Percentiles rank a stretch among this genome's conserved stretches.
These are phyloP conservation scores for Saccharomycopsis fodiens DNA, from an alignment of 805 yeast species.

Conservation along the genomic window DNA sequence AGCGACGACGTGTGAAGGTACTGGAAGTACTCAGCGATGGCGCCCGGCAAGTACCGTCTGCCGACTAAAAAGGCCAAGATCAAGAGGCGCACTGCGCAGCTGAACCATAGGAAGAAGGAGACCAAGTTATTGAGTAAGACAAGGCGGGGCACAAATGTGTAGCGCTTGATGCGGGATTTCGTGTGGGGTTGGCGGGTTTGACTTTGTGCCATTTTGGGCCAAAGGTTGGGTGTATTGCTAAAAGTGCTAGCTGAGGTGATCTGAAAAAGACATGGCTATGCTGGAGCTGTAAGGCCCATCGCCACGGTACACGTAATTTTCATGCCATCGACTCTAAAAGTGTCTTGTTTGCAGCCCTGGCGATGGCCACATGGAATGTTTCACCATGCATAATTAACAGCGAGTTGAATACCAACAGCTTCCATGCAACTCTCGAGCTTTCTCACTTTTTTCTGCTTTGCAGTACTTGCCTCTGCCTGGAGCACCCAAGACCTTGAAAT, in stretches of 20 bases:
- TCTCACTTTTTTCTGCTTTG: neutral
- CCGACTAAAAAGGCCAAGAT: conserved; percentile 60
- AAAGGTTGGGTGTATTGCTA: no score
- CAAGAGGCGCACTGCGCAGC: conserved; percentile 40
- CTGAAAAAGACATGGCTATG: no score
- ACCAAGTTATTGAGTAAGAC: conserved; percentile 24
- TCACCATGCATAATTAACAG: no score
- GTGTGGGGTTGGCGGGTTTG: neutral
- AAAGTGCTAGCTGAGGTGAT: no score
- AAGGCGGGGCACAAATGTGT: conserved; percentile 5
- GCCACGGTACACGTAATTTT: no score
- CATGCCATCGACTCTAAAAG: no score
- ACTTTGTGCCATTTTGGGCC: no score
- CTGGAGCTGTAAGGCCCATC: no score
- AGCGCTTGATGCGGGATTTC: neutral
- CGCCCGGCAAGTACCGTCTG: conserved; percentile 56
- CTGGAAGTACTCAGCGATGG: conserved; percentile 56
- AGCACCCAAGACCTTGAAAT: conserved; percentile 71
- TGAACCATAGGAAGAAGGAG: conserved; percentile 38
- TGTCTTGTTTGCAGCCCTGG: neutral
- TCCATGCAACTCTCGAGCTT: no score
- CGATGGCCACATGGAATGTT: no score
- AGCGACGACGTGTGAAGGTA: conserved; percentile 9
- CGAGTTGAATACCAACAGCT: no score
- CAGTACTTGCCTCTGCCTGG: conserved; percentile 37